phyloP scores from a whole-genome alignment of 1,139 yeast genomes.

The Taphrina populina region DNA sequence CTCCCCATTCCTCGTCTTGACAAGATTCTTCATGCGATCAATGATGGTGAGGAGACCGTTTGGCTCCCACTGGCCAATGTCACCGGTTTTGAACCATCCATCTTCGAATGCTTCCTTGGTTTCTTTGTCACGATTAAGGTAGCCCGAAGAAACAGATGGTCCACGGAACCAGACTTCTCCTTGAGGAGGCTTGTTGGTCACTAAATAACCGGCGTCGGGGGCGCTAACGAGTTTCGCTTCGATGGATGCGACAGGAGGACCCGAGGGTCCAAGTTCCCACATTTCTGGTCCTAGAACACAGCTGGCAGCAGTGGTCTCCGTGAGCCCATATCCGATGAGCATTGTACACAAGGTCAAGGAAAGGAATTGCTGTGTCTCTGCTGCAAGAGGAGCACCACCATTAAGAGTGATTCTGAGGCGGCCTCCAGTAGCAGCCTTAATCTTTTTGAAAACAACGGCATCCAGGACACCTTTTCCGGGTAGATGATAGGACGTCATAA shows the following conservation, averaged over 20 bases:
- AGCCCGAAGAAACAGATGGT: slow-evolving; percentile 66
- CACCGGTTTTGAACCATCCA: slow-evolving; percentile 97
- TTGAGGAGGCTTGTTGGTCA: slow-evolving; percentile 57
- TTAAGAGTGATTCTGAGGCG: slow-evolving; percentile 67
- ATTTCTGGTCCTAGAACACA: slow-evolving; percentile 64
- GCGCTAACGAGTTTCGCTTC: slow-evolving; percentile 90
- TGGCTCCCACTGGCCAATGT: slow-evolving; percentile 88
- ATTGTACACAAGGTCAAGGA: slow-evolving; percentile 77
- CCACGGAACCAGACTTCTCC: slow-evolving; percentile 90
- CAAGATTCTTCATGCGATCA: slow-evolving; percentile 94
- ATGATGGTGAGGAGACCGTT: slow-evolving; percentile 77
- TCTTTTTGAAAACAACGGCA: slow-evolving; percentile 74
- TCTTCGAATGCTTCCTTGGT: slow-evolving; percentile 74
- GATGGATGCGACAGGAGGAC: slow-evolving; percentile 76
- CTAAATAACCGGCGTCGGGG: slow-evolving; percentile 84
- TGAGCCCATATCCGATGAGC: slow-evolving; percentile 93
- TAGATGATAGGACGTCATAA: slow-evolving; percentile 60
- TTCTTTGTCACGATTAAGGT: slow-evolving; percentile 80
- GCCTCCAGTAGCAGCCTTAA: slow-evolving; percentile 96
- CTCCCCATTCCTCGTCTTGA: slow-evolving; percentile 95
- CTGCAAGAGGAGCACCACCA: slow-evolving; percentile 92
- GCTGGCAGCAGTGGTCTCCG: slow-evolving; percentile 93
- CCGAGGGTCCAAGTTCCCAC: slow-evolving; percentile 73
- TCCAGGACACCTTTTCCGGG: slow-evolving; percentile 71
- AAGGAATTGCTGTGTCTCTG: slow-evolving; percentile 82